Evolutionary conservation across 73 alveolate genomes (phyloP).

Genomic region (Blepharisma stoltei): DNA sequence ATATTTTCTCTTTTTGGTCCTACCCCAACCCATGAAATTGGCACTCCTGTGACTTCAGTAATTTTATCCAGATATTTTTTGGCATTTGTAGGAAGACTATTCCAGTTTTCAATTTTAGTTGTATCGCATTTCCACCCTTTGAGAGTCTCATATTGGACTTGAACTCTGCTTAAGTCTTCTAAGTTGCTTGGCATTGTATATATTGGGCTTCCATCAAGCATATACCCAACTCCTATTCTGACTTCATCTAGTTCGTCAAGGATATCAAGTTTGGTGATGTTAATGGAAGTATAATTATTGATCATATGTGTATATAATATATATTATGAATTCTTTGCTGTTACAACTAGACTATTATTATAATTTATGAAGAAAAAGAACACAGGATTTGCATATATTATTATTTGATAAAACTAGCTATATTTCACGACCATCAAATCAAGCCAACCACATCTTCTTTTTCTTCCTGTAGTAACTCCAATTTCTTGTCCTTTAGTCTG

Average conservation of each 20-base stretch:
- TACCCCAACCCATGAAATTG: conserved; percentile 86
- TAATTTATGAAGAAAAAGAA: too few species aligned
- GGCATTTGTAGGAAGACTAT: conserved; percentile 82
- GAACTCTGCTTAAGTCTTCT: conserved; percentile 66
- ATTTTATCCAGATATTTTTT: conserved; percentile 69
- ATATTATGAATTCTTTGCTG: too few species aligned
- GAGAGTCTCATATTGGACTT: conserved; percentile 62
- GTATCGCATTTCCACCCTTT: conserved; percentile 70
- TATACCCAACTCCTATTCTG: conserved; percentile 65
- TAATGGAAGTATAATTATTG: conserved; percentile 72
- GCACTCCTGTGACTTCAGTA: conserved; percentile 69
- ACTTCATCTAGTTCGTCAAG: conserved; percentile 75
- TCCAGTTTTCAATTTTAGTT: conserved; percentile 58
- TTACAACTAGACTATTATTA: too few species aligned
- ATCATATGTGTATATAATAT: conserved; percentile 76
- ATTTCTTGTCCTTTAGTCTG: conserved; percentile 88
- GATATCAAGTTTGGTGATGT: conserved; percentile 92
- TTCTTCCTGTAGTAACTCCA: conserved; percentile 97
- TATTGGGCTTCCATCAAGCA: conserved; percentile 54
- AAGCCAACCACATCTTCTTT: conserved; percentile 97
- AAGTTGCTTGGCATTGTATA: conserved; percentile 74
- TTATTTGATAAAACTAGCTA: background rate
- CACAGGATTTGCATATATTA: background rate
- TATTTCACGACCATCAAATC: conserved; percentile 74
- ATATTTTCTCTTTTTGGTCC: conserved; percentile 85